Evolutionary conservation across 2,329 filamentous ascomycete species (phyloP), one percentile per base, ranked within the genome.

Genomic region (Aspergillus carbonarius): DNA sequence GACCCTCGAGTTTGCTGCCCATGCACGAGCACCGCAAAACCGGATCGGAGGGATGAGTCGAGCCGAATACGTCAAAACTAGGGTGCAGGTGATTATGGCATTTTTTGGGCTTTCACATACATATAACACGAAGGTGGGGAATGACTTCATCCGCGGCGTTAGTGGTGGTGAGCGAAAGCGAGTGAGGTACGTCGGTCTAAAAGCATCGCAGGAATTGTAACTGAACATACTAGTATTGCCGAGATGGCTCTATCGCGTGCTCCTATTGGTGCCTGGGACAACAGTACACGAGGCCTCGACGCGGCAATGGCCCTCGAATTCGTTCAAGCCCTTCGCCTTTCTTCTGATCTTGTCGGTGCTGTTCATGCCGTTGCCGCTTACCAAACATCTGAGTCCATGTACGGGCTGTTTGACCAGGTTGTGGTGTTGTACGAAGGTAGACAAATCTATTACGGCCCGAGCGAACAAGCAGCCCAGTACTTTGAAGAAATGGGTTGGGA

Each of bases 1-100:
- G 67, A 93, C 90, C 1, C 82, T 93, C 40, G 86, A 85, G 53
- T 92, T 92, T 63, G 89, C 90, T 17, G 88, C 89, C 5, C 81
- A 83, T 17, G 88, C 89, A 3, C 74, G 80, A 8, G 79, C 77
- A 13, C 79, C 81, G 1, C 60, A 61, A 13, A 57, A 58, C 13
- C 15, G 53, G 5, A 51, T 50, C n/a, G 51, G 51, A 5, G 51
- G 17, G 6, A 32, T 40, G 50, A 25, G 9, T 18, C 32, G 34
- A 4, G 25, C 23, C 10, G 47, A 56, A 17, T 50, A 56, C 10
- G 54, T 35, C 37, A 54, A 32, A 13, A 44, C 46, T n/a, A 17
- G 35, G 13, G 42, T 44, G 3, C 42, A 79, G 57, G 78, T 79
- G 55, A 64, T 79, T 27, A 75, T 78, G 6, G 71, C 77, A 13